Conservation (phyloP, 352 stramenopile species). For the Globisporangium acanthophoron region DNA sequence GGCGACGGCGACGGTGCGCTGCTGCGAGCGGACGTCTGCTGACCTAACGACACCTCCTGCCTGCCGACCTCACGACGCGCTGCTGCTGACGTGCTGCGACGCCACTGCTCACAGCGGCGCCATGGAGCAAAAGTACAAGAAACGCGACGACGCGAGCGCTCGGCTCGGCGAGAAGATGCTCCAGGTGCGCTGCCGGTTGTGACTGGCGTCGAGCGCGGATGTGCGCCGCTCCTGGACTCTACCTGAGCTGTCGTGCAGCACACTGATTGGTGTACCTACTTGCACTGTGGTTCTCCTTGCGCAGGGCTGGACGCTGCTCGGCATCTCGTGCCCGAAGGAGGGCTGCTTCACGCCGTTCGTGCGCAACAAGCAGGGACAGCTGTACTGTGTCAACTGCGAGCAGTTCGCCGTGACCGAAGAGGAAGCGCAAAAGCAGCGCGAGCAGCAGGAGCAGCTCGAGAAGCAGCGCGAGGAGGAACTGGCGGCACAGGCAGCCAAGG, state of each 20-base stretch:
- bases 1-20: too few species aligned
- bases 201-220: too few species aligned
- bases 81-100: too few species aligned
- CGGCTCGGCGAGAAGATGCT: slow-evolving; percentile 79
- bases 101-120: slow-evolving; percentile 4
- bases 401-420: slow-evolving; percentile 75
- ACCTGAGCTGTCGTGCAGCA: too few species aligned
- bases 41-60: too few species aligned
- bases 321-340: slow-evolving; percentile 50
- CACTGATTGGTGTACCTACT: background rate
- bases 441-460: slow-evolving; percentile 21
- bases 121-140: slow-evolving; percentile 41
- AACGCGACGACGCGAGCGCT: slow-evolving; percentile 69
- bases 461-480: slow-evolving; percentile 36
- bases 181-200: slow-evolving; percentile 26
- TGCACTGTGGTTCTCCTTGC: background rate
- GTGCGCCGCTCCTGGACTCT: too few species aligned
- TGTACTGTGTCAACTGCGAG: slow-evolving; percentile 75
- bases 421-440: slow-evolving; percentile 49
- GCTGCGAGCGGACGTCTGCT: background rate
- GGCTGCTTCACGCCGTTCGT: slow-evolving; percentile 78
- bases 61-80: too few species aligned
- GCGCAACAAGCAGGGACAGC: slow-evolving; percentile 71
- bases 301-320: slow-evolving; percentile 77
- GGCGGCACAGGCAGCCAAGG: slow-evolving; percentile 28